Conservation (phyloP, 2,329 filamentous ascomycete species). For the Paradendryphiella salina region DNA sequence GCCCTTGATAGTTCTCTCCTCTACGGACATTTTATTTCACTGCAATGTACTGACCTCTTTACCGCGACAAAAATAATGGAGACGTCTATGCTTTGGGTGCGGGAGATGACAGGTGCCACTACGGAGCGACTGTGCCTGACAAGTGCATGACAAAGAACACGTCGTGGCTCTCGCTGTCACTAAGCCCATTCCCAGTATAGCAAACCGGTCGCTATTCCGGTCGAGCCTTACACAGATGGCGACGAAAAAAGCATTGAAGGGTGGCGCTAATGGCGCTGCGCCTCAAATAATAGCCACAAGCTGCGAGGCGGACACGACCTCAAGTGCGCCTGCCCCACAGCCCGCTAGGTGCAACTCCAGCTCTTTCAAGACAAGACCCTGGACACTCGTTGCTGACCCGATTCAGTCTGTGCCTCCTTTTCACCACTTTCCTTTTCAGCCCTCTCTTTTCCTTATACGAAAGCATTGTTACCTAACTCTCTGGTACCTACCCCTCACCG, state of each 20-base stretch:
- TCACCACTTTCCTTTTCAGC: slow-evolving; percentile 15
- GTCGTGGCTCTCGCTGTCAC: not conserved
- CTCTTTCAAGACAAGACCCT: slow-evolving; percentile 27
- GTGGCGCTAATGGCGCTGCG: slow-evolving; percentile 19
- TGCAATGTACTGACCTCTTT: not conserved
- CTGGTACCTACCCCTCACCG: slow-evolving; percentile 35
- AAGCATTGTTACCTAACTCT: slow-evolving; percentile 27
- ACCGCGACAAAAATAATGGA: not conserved
- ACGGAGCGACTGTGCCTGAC: not conserved
- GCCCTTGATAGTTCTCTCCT: not conserved
- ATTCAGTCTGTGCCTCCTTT: slow-evolving; percentile 22
- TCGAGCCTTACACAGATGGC: slow-evolving; percentile 17
- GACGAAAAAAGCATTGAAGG: slow-evolving; percentile 4
- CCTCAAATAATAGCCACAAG: slow-evolving; percentile 24
- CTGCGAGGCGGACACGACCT: slow-evolving; percentile 32
- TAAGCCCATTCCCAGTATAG: not conserved
- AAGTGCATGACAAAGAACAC: not conserved
- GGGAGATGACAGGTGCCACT: slow-evolving; percentile 3
- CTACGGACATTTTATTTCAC: not conserved
- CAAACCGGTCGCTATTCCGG: not conserved
- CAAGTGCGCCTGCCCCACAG: slow-evolving; percentile 34
- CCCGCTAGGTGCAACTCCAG: slow-evolving; percentile 24
- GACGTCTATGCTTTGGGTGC: not conserved
- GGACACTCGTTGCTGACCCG: slow-evolving; percentile 21
- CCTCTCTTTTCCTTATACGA: slow-evolving; percentile 16